Evolutionary conservation across 192 early-diverging fungal genomes (phyloP).

Genomic region (Haplosporangium gracile): DNA sequence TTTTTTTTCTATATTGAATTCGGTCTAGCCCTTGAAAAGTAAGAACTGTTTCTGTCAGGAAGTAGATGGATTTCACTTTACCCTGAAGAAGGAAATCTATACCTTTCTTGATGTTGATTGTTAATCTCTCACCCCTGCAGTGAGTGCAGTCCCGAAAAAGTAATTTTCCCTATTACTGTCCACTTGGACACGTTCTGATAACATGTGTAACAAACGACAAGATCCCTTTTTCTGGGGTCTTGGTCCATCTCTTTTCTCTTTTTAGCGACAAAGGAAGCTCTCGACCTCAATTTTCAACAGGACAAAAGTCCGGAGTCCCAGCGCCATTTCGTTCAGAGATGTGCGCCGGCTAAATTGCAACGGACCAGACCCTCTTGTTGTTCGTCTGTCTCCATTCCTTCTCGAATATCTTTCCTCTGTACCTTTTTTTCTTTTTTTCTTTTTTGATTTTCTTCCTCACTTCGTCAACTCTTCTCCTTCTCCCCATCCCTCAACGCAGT

Average conservation of each 20-base stretch:
- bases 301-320: not conserved
- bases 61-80: no score
- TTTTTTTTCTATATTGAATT: no score
- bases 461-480: not conserved
- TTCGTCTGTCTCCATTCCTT: not conserved
- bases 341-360: not conserved
- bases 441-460: conserved; percentile 5
- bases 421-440: not conserved
- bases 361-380: not conserved
- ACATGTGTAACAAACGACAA: not conserved
- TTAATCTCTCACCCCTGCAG: no score
- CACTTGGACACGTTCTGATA: no score
- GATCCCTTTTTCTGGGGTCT: not conserved
- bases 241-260: not conserved
- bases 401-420: not conserved
- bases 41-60: no score
- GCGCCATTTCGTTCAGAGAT: not conserved
- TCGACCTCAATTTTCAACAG: not conserved
- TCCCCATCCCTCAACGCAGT: not conserved
- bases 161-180: no score
- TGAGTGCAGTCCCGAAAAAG: no score
- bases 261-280: not conserved
- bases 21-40: no score
- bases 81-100: no score
- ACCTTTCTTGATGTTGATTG: no score